phyloP scores from a whole-genome alignment of 805 yeast genomes.

The Scheffersomyces ergatensis region DNA sequence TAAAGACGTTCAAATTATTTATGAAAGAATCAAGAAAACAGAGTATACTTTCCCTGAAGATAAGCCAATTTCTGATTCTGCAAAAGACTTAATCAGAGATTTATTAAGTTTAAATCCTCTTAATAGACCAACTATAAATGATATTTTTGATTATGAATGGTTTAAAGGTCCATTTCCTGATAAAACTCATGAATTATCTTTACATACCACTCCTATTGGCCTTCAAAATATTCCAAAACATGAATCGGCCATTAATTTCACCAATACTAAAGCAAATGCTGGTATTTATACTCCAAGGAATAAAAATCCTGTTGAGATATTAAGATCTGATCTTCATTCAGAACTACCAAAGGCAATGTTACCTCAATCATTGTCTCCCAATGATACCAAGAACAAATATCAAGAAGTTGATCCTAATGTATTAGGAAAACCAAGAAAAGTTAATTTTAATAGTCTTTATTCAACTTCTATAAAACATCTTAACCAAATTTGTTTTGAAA shows the following conservation, averaged over 20 bases:
- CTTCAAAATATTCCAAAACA: slow-evolving; percentile 52
- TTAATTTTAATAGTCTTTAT: slow-evolving; percentile 38
- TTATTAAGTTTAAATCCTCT: slow-evolving; percentile 76
- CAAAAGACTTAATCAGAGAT: slow-evolving; percentile 67
- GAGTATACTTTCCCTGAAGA: slow-evolving; percentile 79
- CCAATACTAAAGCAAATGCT: slow-evolving; percentile 58
- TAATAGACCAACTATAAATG: slow-evolving; percentile 76
- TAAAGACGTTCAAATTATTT: slow-evolving; percentile 87
- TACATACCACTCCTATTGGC: slow-evolving; percentile 60
- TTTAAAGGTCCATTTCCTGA: slow-evolving; percentile 85
- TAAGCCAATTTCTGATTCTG: slow-evolving; percentile 66
- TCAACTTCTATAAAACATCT: slow-evolving; percentile 36
- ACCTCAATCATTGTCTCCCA: slow-evolving; percentile 91
- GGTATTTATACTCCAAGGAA: slow-evolving; percentile 56
- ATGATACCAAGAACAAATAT: slow-evolving; percentile 84
- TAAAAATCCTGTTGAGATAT: slow-evolving; percentile 67
- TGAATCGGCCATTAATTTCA: slow-evolving; percentile 67
- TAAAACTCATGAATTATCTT: slow-evolving; percentile 58
- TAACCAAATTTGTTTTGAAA: slow-evolving; percentile 35
- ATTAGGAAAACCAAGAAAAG: slow-evolving; percentile 33
- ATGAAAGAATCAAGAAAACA: slow-evolving; percentile 83
- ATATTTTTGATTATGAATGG: slow-evolving; percentile 81
- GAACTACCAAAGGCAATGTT: slow-evolving; percentile 67
- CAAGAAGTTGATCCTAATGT: slow-evolving; percentile 56
- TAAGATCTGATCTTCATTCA: slow-evolving; percentile 65